Percentiles rank a stretch among this genome's conserved stretches.
Evolutionary conservation across 306 rosid genomes (phyloP).

Genomic region (Malus sieversii): DNA sequence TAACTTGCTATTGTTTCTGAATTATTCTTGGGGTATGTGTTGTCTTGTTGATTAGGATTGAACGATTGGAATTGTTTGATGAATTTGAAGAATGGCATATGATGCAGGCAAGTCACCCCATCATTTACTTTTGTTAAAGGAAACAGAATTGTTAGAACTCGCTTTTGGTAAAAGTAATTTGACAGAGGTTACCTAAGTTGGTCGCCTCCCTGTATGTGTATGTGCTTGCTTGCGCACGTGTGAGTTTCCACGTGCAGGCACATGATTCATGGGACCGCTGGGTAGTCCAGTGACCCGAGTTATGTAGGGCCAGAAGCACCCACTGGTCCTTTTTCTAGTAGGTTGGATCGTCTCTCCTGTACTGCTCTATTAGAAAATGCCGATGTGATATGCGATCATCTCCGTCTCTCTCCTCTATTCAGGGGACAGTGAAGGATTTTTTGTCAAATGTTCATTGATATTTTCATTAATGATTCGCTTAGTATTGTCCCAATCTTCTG

Average conservation of each 20-base stretch:
- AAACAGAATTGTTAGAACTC: constrained; percentile 5
- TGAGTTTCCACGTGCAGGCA: neutral
- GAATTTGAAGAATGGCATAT: constrained; percentile 99
- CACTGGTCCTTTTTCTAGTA: constrained; percentile 5
- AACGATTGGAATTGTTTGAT: constrained; percentile 86
- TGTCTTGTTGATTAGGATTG: constrained; percentile 54
- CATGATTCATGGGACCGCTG: neutral
- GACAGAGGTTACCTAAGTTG: neutral
- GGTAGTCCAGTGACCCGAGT: neutral
- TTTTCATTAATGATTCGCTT: constrained; percentile 13
- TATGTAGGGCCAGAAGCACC: neutral
- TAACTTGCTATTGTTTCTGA: constrained; percentile 14
- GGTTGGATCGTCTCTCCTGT: constrained; percentile 9
- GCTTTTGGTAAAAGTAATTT: constrained; percentile 4
- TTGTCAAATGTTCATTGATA: neutral
- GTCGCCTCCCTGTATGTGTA: neutral
- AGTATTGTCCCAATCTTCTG: constrained; percentile 17
- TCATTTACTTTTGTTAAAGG: constrained; percentile 10
- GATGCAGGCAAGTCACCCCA: constrained; percentile 74
- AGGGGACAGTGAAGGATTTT: neutral
- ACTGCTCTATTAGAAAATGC: constrained; percentile 10
- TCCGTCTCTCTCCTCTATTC: neutral
- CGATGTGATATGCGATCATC: neutral
- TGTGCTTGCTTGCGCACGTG: neutral
- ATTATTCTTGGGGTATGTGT: constrained; percentile 18